phyloP scores from a whole-genome alignment of 1,139 yeast species.

The Yamadazyma trypodendri region DNA sequence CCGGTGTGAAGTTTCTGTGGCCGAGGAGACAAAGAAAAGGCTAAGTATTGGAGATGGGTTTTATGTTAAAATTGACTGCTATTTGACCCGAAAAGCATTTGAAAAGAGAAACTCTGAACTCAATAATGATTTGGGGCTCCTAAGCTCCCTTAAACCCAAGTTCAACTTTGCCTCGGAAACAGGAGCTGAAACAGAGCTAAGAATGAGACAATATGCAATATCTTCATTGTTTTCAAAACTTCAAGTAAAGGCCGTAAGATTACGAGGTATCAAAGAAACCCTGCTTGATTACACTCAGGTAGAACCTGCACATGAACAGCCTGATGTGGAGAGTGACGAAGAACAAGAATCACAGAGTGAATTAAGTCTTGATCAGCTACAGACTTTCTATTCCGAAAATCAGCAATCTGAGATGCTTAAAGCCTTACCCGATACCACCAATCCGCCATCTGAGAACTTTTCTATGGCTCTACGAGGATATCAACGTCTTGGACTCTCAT shows the following conservation, averaged over 20 bases:
- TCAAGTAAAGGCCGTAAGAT: slow-evolving; percentile 18
- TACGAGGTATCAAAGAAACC: slow-evolving; percentile 8
- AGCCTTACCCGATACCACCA: slow-evolving; percentile 58
- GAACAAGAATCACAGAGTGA: slow-evolving; percentile 29
- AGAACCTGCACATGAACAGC: slow-evolving; percentile 3
- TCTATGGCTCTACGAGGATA: slow-evolving; percentile 60
- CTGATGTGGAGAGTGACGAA: slow-evolving; percentile 12
- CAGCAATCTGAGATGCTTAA: slow-evolving; percentile 51
- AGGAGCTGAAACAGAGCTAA: slow-evolving; percentile 49
- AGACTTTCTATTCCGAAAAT: slow-evolving; percentile 68
- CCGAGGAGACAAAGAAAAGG: slow-evolving; percentile 55
- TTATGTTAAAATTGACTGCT: slow-evolving; percentile 62
- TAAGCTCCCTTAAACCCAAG: slow-evolving; percentile 9
- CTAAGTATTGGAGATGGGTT: slow-evolving; percentile 75
- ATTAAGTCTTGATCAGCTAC: slow-evolving; percentile 69
- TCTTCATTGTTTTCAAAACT: slow-evolving; percentile 55
- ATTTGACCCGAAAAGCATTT: slow-evolving; percentile 54
- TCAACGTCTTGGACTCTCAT: slow-evolving; percentile 76
- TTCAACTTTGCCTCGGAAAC: slow-evolving; percentile 46
- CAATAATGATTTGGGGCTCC: slow-evolving; percentile 12
- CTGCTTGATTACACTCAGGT: slow-evolving; percentile 10
- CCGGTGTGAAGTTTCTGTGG: slow-evolving; percentile 55
- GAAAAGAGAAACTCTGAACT: slow-evolving; percentile 15
- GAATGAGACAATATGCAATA: slow-evolving; percentile 59
- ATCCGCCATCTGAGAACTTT: slow-evolving; percentile 58